Evolutionary conservation across 1,284 basidiomycete species (phyloP), one percentile per base, ranked within the genome.

Genomic region (Puccinia triticina): DNA sequence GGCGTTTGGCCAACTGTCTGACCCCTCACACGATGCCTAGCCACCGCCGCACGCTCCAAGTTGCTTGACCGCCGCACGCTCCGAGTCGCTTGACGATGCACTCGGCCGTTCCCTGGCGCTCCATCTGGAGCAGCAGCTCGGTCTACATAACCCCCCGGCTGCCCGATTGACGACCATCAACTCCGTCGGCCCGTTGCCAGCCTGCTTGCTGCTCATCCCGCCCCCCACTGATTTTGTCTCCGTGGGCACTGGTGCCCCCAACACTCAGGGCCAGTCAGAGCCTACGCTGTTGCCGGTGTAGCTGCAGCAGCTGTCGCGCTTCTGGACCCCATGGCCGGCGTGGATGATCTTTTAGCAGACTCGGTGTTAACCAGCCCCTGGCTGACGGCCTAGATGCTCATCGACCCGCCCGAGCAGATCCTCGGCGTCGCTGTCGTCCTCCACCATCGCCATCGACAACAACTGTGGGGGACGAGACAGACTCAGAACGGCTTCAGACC

Each of bases 1-100:
- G 50, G 71, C n/a, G n/a, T 32, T 73, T 26, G 71, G 71, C 21
- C 14, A 72, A 50, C 32, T 72, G 43, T n/a, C 64, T 37, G 34
- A 67, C 40, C 26, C 16, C 8, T 37, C 26, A 26, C 66, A 67
- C 43, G 37, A 37, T 67, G 18, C 10, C 23, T 67, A 40, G 43
- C 21, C 48, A 37, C 26, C 26, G 23, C 26, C 40, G 18, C 11
- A 16, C n/a, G 46, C n/a, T n/a, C n/a, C n/a, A n/a, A 43, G 7
- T 43, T 4, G 40, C 40, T n/a, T n/a, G n/a, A n/a, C n/a, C 40
- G 40, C 40, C 40, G 40, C 40, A 7, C 40, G 12, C 4, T 69
- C 43, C n/a, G 43, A 69, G 11, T 69, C 66, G 11, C 46, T 48
- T 37, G 66, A 69, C 43, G 26, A 29, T 5, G n/a, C 66, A 14